Evolutionary conservation across 495 filamentous ascomycete species (phyloP).

Genomic region (Penicillium antarcticum): DNA sequence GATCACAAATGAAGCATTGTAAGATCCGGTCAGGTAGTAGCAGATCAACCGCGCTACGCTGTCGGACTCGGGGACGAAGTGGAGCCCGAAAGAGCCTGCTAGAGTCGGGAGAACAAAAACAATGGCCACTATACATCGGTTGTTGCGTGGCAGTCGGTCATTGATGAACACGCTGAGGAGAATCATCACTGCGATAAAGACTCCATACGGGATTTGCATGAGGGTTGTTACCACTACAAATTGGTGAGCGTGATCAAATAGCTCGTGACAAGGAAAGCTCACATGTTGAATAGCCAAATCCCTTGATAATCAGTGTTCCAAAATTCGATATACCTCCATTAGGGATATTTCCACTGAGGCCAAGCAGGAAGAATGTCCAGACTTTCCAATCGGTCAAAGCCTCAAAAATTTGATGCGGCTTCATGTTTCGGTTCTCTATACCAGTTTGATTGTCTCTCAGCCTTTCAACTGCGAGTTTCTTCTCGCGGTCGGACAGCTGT

Average conservation of each 20-base stretch:
- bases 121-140: slow-evolving; percentile 44
- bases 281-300: slow-evolving; percentile 51
- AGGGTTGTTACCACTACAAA: slow-evolving; percentile 30
- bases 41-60: slow-evolving; percentile 44
- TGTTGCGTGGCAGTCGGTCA: slow-evolving; percentile 44
- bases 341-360: slow-evolving; percentile 34
- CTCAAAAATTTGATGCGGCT: slow-evolving; percentile 47
- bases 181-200: slow-evolving; percentile 50
- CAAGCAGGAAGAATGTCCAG: slow-evolving; percentile 38
- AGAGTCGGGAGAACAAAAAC: slow-evolving; percentile 50
- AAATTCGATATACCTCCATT: slow-evolving; percentile 55
- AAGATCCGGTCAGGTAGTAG: slow-evolving; percentile 52
- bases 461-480: slow-evolving; percentile 47
- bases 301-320: slow-evolving; percentile 54
- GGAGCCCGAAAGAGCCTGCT: slow-evolving; percentile 47
- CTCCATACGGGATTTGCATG: slow-evolving; percentile 53
- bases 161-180: slow-evolving; percentile 49
- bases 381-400: slow-evolving; percentile 46
- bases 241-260: not conserved
- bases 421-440: slow-evolving; percentile 52
- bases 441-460: slow-evolving; percentile 53
- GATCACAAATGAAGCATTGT: slow-evolving; percentile 57
- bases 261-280: not conserved
- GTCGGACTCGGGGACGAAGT: slow-evolving; percentile 35
- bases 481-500: slow-evolving; percentile 39